A percentile compares a stretch with the other conserved stretches of the same genome.
Evolutionary conservation across 2,329 filamentous ascomycete genomes (phyloP).

Genomic region (Neofusicoccum kwambonambiense): DNA sequence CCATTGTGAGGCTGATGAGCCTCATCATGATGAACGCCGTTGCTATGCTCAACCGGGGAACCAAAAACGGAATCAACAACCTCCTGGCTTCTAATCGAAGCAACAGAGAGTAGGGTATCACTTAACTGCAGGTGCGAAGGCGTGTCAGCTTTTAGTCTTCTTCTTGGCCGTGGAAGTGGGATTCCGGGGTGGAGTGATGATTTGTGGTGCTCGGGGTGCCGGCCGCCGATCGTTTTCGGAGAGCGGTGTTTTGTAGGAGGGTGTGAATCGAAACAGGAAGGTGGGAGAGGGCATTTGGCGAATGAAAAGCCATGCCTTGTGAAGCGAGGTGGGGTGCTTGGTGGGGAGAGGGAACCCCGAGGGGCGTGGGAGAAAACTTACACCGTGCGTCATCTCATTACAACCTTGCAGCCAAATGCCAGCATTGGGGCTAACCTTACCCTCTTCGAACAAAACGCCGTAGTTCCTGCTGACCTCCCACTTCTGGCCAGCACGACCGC

Average conservation of each 20-base stretch:
- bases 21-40: constrained; percentile 12
- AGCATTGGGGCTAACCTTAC: constrained; percentile 66
- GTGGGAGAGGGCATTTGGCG: not conserved
- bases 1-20: not conserved
- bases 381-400: constrained; percentile 87
- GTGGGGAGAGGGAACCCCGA: not conserved
- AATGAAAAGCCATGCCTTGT: not conserved
- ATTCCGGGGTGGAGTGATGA: not conserved
- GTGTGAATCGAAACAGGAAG: not conserved
- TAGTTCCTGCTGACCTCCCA: constrained; percentile 78
- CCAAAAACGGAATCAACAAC: constrained; percentile 74
- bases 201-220: not conserved
- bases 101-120: constrained; percentile 76
- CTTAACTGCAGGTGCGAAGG: constrained; percentile 56
- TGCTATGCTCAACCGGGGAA: constrained; percentile 10
- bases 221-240: not conserved
- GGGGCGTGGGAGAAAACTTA: constrained; percentile 51
- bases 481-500: constrained; percentile 43
- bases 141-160: constrained; percentile 16
- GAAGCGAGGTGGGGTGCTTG: constrained; percentile 1
- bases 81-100: constrained; percentile 73
- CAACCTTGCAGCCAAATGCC: constrained; percentile 93
- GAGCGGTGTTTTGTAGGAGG: not conserved
- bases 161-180: not conserved
- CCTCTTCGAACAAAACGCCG: constrained; percentile 67